phyloP scores from a whole-genome alignment of 768 basidiomycete species.

The Trametes punicea region DNA sequence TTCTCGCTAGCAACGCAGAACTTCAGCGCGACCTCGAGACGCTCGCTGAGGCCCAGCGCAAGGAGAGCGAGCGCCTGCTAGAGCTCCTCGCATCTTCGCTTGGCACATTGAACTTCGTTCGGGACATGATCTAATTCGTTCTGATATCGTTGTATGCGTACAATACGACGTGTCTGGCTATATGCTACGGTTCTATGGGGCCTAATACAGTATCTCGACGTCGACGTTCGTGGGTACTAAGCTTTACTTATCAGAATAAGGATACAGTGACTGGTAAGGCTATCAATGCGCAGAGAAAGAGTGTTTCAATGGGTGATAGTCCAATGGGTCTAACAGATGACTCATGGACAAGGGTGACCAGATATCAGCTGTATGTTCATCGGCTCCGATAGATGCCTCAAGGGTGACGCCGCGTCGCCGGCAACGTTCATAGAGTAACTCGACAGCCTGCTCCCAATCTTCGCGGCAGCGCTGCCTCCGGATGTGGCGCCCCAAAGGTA shows the following conservation, averaged over 20 bases:
- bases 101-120: constrained; percentile 73
- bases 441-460: constrained; percentile 1
- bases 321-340: neutral
- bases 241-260: neutral
- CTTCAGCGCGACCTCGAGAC: constrained; percentile 52
- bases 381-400: constrained; percentile 10
- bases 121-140: constrained; percentile 50
- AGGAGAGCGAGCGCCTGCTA: constrained; percentile 74
- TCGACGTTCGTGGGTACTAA: neutral
- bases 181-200: neutral
- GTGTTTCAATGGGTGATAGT: neutral
- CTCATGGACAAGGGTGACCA: constrained; percentile 1
- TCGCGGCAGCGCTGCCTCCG: neutral
- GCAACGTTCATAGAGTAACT: neutral
- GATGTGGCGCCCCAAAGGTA: constrained; percentile 5
- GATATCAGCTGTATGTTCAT: constrained; percentile 7
- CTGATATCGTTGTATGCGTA: neutral
- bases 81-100: constrained; percentile 71
- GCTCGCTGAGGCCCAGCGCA: constrained; percentile 63
- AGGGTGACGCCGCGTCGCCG: neutral
- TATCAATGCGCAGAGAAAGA: neutral
- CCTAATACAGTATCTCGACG: neutral
- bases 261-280: neutral
- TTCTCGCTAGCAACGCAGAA: constrained; percentile 69
- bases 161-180: neutral